Evolutionary conservation across 352 stramenopile genomes (phyloP).

Genomic region (Globisporangium acanthophoron): DNA sequence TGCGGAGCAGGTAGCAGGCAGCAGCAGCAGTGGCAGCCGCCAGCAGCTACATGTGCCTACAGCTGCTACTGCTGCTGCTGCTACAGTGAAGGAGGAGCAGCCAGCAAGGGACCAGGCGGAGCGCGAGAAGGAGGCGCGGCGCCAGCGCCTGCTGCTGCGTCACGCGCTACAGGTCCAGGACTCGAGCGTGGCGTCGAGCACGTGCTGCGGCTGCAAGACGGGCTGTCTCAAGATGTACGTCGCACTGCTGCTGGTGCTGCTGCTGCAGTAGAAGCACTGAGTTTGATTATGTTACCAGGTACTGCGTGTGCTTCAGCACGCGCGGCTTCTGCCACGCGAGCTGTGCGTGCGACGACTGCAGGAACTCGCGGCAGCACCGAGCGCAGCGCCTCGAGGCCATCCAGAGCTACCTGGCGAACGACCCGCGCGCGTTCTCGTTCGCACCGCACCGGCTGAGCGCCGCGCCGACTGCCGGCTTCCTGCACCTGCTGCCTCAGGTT

Average conservation of each 20-base stretch:
- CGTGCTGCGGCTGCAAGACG: constrained; percentile 80
- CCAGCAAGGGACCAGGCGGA: background rate
- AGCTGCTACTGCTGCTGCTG: background rate
- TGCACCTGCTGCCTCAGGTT: constrained; percentile 66
- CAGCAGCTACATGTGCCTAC: background rate
- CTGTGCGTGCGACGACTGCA: constrained; percentile 71
- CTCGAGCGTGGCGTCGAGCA: constrained; percentile 63
- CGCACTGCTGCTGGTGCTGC: too few relatives aligned
- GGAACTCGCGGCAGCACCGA: constrained; percentile 51
- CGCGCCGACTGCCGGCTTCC: constrained; percentile 33
- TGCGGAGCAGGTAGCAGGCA: background rate
- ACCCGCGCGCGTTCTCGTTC: constrained; percentile 72
- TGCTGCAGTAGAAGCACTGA: too few relatives aligned
- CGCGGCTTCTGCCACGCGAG: constrained; percentile 70
- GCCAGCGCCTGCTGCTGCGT: constrained; percentile 37
- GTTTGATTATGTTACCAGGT: constrained; percentile 18
- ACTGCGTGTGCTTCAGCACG: constrained; percentile 81
- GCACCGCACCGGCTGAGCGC: constrained; percentile 26
- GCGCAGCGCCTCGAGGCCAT: constrained; percentile 72
- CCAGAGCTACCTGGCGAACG: constrained; percentile 68
- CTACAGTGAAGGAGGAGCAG: background rate
- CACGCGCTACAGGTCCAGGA: constrained; percentile 71
- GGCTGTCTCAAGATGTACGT: constrained; percentile 76
- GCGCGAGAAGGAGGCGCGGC: constrained; percentile 29
- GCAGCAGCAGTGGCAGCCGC: constrained; percentile 1